Evolutionary conservation across 495 filamentous ascomycete genomes (phyloP).

Genomic region (Hypoxylon intermedium): DNA sequence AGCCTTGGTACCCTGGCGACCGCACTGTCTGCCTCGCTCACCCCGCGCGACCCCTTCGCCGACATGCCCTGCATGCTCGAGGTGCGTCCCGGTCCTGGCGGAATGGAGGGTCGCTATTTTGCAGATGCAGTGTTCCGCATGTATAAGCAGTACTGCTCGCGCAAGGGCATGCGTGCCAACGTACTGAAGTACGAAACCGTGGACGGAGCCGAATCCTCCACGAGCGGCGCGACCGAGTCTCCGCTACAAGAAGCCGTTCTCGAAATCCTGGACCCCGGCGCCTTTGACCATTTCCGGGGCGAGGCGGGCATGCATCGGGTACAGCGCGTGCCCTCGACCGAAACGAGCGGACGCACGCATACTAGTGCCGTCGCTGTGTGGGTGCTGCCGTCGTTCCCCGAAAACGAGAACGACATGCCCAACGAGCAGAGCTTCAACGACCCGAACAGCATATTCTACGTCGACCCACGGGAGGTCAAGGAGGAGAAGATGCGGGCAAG

Average conservation of each 20-base stretch:
- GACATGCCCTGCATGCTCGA: slow-evolving; percentile 89
- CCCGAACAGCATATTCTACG: slow-evolving; percentile 87
- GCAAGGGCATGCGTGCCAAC: slow-evolving; percentile 54
- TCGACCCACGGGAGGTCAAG: slow-evolving; percentile 84
- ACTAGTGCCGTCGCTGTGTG: slow-evolving; percentile 91
- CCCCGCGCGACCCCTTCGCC: slow-evolving; percentile 92
- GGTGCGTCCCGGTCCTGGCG: slow-evolving; percentile 91
- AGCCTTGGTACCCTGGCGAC: slow-evolving; percentile 65
- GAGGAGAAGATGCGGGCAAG: slow-evolving; percentile 89
- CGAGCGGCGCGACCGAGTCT: slow-evolving; percentile 62
- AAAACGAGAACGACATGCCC: slow-evolving; percentile 55
- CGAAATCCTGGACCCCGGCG: slow-evolving; percentile 76
- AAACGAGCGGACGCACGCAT: slow-evolving; percentile 87
- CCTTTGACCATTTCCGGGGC: slow-evolving; percentile 79
- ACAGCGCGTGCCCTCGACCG: slow-evolving; percentile 89
- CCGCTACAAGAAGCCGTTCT: slow-evolving; percentile 78
- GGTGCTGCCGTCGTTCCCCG: slow-evolving; percentile 86
- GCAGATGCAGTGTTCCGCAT: slow-evolving; percentile 85
- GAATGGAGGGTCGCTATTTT: slow-evolving; percentile 88
- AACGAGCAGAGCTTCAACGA: slow-evolving; percentile 73
- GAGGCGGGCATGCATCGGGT: slow-evolving; percentile 96
- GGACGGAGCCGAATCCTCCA: slow-evolving; percentile 64
- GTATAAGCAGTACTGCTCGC: slow-evolving; percentile 81
- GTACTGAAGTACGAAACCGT: slow-evolving; percentile 60
- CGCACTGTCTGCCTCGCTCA: slow-evolving; percentile 73